A percentile compares a stretch with the other conserved stretches of the same genome.
These are phyloP conservation scores for Salix exigua DNA, from an alignment of 345 rosid species.

Conservation along the genomic window DNA sequence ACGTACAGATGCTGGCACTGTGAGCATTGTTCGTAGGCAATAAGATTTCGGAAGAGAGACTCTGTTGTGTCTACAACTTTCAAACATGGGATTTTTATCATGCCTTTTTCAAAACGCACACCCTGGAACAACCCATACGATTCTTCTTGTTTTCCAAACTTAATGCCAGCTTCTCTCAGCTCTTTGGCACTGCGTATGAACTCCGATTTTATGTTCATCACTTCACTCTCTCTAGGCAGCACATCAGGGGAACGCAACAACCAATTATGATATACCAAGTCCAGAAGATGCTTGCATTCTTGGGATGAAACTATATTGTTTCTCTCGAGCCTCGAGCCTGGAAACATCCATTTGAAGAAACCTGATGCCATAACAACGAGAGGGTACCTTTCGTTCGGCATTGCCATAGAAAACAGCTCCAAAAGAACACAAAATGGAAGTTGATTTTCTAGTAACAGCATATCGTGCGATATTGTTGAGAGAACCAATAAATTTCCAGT, in stretches of 20 bases:
- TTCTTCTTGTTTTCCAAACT: not conserved
- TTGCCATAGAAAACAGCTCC: not conserved
- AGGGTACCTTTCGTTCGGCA: too few species aligned
- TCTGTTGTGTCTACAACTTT: not conserved
- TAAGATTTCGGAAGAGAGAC: slow-evolving; percentile 13
- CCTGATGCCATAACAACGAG: not conserved
- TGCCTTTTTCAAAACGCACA: slow-evolving; percentile 9
- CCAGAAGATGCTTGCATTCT: slow-evolving; percentile 9
- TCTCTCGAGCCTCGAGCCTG: not conserved
- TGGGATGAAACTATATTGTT: not conserved
- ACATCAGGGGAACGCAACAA: not conserved
- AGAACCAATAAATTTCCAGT: not conserved
- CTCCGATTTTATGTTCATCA: too few species aligned
- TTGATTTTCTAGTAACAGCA: slow-evolving; percentile 8
- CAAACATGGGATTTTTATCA: slow-evolving; percentile 11
- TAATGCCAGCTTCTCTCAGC: slow-evolving; percentile 24
- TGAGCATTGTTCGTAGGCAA: slow-evolving; percentile 21
- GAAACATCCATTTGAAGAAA: not conserved
- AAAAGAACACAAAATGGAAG: slow-evolving; percentile 22
- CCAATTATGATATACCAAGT: not conserved
- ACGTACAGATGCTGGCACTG: not conserved
- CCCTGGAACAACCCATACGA: not conserved
- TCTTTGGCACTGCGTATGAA: slow-evolving; percentile 13
- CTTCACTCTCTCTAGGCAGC: not conserved
- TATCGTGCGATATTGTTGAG: not conserved